These are phyloP conservation scores for Phaeosphaeria sp. DNA, from an alignment of 2,329 filamentous ascomycete genomes.

Conservation along the genomic window DNA sequence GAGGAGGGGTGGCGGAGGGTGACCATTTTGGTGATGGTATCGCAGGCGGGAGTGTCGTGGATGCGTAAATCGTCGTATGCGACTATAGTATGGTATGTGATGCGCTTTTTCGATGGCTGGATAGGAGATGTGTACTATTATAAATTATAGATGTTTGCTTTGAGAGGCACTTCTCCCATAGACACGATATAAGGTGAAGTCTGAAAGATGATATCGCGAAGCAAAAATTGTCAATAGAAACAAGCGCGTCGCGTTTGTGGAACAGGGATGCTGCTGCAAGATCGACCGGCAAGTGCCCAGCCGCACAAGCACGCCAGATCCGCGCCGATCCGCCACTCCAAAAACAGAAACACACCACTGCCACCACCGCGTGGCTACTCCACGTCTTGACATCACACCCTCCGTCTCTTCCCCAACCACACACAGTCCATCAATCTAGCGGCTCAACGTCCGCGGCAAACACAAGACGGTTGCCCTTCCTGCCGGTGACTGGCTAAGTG, in stretches of 20 bases:
- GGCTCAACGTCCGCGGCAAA: background rate
- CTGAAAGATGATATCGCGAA: background rate
- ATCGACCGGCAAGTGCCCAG: slow-evolving; percentile 9
- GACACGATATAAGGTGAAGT: too few relatives aligned
- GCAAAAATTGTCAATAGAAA: background rate
- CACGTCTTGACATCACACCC: slow-evolving; percentile 18
- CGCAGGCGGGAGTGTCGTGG: too few relatives aligned
- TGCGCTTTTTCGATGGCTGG: too few relatives aligned
- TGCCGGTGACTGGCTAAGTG: slow-evolving; percentile 3
- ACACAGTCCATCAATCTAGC: background rate
- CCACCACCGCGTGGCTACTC: too few relatives aligned
- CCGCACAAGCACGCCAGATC: slow-evolving; percentile 2
- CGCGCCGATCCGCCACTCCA: slow-evolving; percentile 20
- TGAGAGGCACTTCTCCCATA: too few relatives aligned
- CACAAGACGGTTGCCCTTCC: slow-evolving; percentile 2
- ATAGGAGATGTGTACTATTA: too few relatives aligned
- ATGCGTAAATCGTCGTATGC: too few relatives aligned
- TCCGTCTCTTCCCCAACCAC: slow-evolving; percentile 2
- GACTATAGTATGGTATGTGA: too few relatives aligned
- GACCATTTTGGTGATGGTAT: slow-evolving; percentile 15
- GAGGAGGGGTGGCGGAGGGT: slow-evolving; percentile 38
- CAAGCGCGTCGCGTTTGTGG: slow-evolving; percentile 8
- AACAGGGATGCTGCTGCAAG: slow-evolving; percentile 13
- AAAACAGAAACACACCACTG: slow-evolving; percentile 18
- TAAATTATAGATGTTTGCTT: background rate